Percentiles rank a stretch among this genome's conserved stretches.
Conservation (phyloP, 139 green algal species). For the Nannochloris sp. region DNA sequence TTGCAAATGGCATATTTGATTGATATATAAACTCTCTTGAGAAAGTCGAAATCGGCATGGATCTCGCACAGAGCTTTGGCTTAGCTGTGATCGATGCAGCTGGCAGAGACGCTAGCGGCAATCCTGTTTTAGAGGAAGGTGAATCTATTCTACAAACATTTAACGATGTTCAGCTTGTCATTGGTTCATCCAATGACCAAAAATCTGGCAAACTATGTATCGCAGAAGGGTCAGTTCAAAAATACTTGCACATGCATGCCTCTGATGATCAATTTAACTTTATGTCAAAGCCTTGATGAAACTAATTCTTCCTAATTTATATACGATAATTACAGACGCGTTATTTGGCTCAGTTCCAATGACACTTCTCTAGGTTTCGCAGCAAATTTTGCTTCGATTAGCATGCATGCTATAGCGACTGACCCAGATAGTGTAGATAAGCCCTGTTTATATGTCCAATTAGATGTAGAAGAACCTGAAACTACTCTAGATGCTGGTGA, state of each 20-base stretch:
- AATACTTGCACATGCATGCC: background rate
- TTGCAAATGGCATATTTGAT: too few relatives aligned
- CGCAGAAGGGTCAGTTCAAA: conserved; percentile 8
- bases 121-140: conserved; percentile 14
- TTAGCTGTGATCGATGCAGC: background rate
- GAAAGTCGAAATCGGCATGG: too few relatives aligned
- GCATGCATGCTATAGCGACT: conserved; percentile 22
- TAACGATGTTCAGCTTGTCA: conserved; percentile 16
- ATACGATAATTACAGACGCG: too few relatives aligned
- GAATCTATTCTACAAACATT: conserved; percentile 14
- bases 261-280: background rate
- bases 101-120: background rate
- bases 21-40: too few relatives aligned
- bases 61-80: conserved; percentile 2
- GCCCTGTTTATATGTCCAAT: conserved; percentile 24
- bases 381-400: conserved; percentile 15
- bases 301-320: background rate
- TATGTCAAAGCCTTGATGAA: background rate
- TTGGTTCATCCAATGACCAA: background rate
- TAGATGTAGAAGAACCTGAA: conserved; percentile 6
- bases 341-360: conserved; percentile 10
- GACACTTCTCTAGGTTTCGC: background rate
- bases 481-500: background rate
- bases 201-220: conserved; percentile 18
- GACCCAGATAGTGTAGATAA: background rate